Base-by-base conservation (phyloP, 2,329 filamentous ascomycete genomes). In the Ophiosphaerella herpotricha region DNA sequence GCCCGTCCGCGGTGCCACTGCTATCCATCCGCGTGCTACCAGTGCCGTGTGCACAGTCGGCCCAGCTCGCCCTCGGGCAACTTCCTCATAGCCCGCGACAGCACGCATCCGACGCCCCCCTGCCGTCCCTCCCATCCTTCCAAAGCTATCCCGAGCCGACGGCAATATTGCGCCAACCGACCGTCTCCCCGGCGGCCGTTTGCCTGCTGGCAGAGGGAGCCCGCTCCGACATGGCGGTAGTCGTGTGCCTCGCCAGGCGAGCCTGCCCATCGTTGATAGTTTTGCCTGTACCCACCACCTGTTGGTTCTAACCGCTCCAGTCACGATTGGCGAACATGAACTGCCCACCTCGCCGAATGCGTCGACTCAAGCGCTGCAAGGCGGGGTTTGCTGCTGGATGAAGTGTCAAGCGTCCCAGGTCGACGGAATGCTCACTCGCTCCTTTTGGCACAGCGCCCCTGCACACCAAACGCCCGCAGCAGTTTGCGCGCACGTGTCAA, bases 141-240 rank as follows among this genome's bases (percentile, higher is more conserved):
- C 18, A 21, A 21, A 5, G 18, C 42, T 14, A 34, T 50, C 51
- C 53, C 60, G 58, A 63, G 49, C 60, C 56, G 58, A 54, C 55
- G 57, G 55, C 52, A 53, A 37, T 47, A 43, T 46, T 48, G 41
- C 18, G 36, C 52, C 55, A 57, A 47, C 52, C 21, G 48, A 55
- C 47, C 13, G 33, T 12, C 29, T 47, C 32, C 45, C 48, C 54
- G 55, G 50, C 38, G 47, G 32, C 42, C 48, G 5, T 57, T 23
- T 5, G 18, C 18, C 18, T 21, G 18, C 4, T 31, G 12, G 26
- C 40, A 35, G 45, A 37, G 32, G 32, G 40, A n/a, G 29, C 46
- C 44, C 40, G 39, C 16, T 33, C 53, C 37, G 35, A 18, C 48
- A 35, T 36, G 43, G 48, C 47, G 13, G 52, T 52, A 48, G 46